Evolutionary conservation across 2,329 filamentous ascomycete species (phyloP), one percentile per base, ranked within the genome.

Genomic region (Colletotrichum spinosum): DNA sequence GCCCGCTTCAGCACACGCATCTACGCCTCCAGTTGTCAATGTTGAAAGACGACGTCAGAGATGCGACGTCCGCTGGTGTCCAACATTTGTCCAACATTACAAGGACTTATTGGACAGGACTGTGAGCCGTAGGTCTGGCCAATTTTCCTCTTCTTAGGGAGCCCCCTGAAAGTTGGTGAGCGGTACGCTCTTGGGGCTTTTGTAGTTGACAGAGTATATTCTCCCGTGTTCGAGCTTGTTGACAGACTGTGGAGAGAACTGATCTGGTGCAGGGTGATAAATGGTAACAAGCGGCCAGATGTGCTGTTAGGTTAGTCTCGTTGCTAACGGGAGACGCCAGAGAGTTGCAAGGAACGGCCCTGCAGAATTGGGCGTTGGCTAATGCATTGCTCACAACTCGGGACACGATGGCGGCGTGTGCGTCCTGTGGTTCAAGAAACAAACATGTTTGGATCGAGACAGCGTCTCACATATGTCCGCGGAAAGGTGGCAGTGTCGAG

Each of bases 1-100:
- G 60, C 60, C 53, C 37, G 50, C 66, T 37, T 68, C 44, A 62
- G 63, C 58, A 62, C 42, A 53, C 56, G 52, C 58, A 55, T 25
- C 15, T 48, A 33, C 33, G 42, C 12, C 52, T 56, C n/a, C 50
- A 33, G 15, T 25, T n/a, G 53, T 53, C 25, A 15, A 25, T 25
- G 25, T 25, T 25, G 25, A 25, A 25, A 25, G 25, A 25, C 25
- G 35, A 55, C n/a, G 46, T 56, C 62, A 53, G 44, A 56, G 41
- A 57, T 44, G 52, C 17, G 37, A 38, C 41, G 17, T 41, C n/a
- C 15, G 44, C n/a, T 17, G 13, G 17, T 46, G 11, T 33, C 15
- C 25, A 34, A 10, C 42, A 15, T 53, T 38, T n/a, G 35, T n/a
- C 8, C 33, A 17, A 15, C 15, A 39, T 38, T 5, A 9, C 13